A percentile compares a stretch with the other conserved stretches of the same genome.
phyloP scores from a whole-genome alignment of 164 flowering plant genomes.

The Amborella trichopoda region DNA sequence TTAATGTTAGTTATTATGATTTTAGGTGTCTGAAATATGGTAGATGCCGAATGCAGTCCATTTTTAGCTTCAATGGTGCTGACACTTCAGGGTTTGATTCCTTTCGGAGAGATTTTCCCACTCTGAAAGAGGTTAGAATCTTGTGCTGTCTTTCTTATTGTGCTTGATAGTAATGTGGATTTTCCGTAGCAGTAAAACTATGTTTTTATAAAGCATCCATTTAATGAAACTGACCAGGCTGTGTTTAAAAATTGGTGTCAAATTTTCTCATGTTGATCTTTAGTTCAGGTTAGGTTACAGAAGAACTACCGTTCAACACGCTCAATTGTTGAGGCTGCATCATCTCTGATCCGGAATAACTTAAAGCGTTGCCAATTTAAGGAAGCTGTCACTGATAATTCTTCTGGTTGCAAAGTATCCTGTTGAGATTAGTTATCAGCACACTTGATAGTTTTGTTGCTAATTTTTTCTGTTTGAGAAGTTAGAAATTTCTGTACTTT shows the following conservation, averaged over 20 bases:
- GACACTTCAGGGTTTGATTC: constrained; percentile 81
- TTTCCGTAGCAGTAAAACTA: too few relatives aligned
- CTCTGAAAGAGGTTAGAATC: constrained; percentile 63
- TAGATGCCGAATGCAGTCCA: constrained; percentile 51
- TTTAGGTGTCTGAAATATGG: background rate
- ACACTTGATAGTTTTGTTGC: background rate
- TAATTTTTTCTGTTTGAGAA: background rate
- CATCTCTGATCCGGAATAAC: constrained; percentile 69
- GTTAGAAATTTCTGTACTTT: background rate
- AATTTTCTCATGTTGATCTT: too few relatives aligned
- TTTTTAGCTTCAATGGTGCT: constrained; percentile 96
- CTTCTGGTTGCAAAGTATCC: constrained; percentile 67
- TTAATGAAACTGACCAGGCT: too few relatives aligned
- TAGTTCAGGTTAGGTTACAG: constrained; percentile 58
- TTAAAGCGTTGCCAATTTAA: constrained; percentile 49
- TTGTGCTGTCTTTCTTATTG: too few relatives aligned
- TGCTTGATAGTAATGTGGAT: too few relatives aligned
- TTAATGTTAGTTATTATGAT: too few relatives aligned
- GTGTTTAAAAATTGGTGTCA: too few relatives aligned
- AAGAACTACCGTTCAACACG: constrained; percentile 91
- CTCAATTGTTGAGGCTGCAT: constrained; percentile 87
- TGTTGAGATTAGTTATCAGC: background rate
- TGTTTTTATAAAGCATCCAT: too few relatives aligned
- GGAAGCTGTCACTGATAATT: constrained; percentile 59
- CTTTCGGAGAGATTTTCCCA: constrained; percentile 73